Base-by-base conservation (phyloP, 2,329 filamentous ascomycete species). In the Periconia macrospinosa region DNA sequence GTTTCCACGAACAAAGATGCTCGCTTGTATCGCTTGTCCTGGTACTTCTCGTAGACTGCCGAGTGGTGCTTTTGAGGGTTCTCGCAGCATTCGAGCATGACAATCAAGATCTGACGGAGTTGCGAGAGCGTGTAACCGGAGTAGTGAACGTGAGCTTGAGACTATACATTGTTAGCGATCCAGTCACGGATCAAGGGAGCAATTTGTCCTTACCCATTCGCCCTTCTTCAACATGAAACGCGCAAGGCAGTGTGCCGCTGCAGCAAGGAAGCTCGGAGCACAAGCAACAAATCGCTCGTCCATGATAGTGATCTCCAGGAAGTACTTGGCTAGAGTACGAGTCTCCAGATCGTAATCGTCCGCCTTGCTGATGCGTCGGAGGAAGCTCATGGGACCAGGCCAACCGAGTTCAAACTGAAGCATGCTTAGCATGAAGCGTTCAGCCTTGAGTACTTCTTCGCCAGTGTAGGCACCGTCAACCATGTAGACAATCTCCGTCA, bases 321-420 rank as follows among this genome's bases (percentile, higher is more conserved):
- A 97, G 77, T 99, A 99, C 78, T 99, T 99, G 65, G 94, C 92
- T 50, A 99, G 79, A 6, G 94, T 97, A 37, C 94, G 86, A 11
- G 93, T 97, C 77, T 99, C 93, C 45, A 96, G 80, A 69, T 99
- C 92, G 70, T 97, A 99, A 70, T 97, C 92, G 71, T 99, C 94
- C 14, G 94, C 94, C 79, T 97, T 97, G 86, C 93, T 97, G 75
- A 97, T 94, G 52, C 93, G 87, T 56, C 94, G 86, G 57, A 99
- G 82, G 77, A 99, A 99, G 79, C 92, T 97, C 93, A 99, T 97
- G 1, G 94, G 94, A 42, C 94, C 94, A n/a, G 94, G 94, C 89
- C 91, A 97, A 49, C 94, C 94, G 50, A 99, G 85, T 76, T 97
- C 92, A 70, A 96, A 99, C 66, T 91, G 85, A 50, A 99, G 85